A percentile compares a stretch with the other conserved stretches of the same genome.
Conservation (phyloP, 2,329 filamentous ascomycete species). For the Uncinocarpus reesii region DNA sequence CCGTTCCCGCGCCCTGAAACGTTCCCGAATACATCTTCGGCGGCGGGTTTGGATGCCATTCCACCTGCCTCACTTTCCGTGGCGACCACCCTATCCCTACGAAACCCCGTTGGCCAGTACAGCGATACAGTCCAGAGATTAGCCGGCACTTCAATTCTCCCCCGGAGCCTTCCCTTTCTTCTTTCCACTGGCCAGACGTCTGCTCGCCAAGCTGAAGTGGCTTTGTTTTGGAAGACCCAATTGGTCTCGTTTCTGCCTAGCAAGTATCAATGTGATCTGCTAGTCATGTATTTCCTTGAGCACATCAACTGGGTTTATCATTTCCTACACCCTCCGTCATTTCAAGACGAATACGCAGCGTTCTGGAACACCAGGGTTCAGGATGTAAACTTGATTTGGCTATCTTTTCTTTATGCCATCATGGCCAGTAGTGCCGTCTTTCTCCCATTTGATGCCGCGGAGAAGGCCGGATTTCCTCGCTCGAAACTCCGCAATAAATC, state of each 20-base stretch:
- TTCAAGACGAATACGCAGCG: constrained; percentile 20
- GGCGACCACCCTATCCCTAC: not conserved
- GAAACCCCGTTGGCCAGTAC: not conserved
- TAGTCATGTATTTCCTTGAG: constrained; percentile 24
- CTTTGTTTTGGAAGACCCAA: constrained; percentile 20
- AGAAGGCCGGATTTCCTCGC: constrained; percentile 18
- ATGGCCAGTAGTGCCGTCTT: constrained; percentile 25
- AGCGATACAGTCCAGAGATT: not conserved
- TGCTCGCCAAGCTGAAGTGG: constrained; percentile 11
- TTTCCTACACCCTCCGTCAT: constrained; percentile 20
- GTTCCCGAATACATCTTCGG: not conserved
- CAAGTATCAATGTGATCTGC: constrained; percentile 21
- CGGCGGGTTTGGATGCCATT: not conserved
- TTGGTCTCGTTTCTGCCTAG: constrained; percentile 18
- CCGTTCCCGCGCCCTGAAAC: not conserved
- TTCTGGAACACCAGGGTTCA: constrained; percentile 23
- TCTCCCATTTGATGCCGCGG: constrained; percentile 20
- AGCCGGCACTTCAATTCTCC: constrained; percentile 4
- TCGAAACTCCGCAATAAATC: constrained; percentile 19
- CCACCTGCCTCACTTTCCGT: not conserved
- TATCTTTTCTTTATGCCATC: constrained; percentile 25
- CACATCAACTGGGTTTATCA: constrained; percentile 28
- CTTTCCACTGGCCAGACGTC: constrained; percentile 1
- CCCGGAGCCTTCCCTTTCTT: constrained; percentile 6
- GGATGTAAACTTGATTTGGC: constrained; percentile 26